Base-by-base conservation (phyloP, 2,329 filamentous ascomycete species). In the Xylariaceae sp. region DNA sequence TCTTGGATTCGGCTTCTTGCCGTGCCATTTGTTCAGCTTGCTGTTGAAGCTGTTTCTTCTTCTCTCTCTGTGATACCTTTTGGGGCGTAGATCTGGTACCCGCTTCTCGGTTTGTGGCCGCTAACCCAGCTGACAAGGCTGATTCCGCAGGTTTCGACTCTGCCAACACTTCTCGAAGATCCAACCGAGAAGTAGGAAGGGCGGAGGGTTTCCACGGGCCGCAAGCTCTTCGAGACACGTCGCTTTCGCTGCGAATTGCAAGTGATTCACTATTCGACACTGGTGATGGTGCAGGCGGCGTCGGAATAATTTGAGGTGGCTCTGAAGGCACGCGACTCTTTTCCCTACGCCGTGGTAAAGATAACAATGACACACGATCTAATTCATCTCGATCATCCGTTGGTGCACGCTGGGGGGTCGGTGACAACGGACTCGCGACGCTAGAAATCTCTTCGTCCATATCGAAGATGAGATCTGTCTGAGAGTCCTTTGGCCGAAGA, bases 1-100 rank as follows among this genome's bases (percentile, higher is more conserved):
- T 57, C 38, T 61, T 58, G 19, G 58, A 55, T 43, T 68, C 58
- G 6, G 68, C 55, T 46, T 73, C 69, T 59, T 72, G 70, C 40
- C 59, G 57, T 7, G 73, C 69, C 31, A 69, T 71, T 53, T 78
- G 72, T 34, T 74, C 72, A 19, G 78, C 73, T 63, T 89, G 83
- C 55, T 83, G 79, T 63, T 90, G 87, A 62, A 90, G 83, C 58
- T 91, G 83, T 65, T 83, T 89, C 73, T 96, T 97, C 18, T 91
- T 85, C 68, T 97, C 92, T 65, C 94, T 96, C 62, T 97, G 94
- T 0, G 92, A 96, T 60, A 96, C 71, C 66, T 89, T 96, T 0
- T 71, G 66, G 14, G 74, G 72, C 0, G 74, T 62, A 38, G 63
- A 48, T 59, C 73, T 77, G 45, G 52, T 65, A 49, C 50, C 62